These are phyloP conservation scores for Vitellaria paradoxa DNA, from an alignment of 179 eudicot genomes.

Conservation along the genomic window DNA sequence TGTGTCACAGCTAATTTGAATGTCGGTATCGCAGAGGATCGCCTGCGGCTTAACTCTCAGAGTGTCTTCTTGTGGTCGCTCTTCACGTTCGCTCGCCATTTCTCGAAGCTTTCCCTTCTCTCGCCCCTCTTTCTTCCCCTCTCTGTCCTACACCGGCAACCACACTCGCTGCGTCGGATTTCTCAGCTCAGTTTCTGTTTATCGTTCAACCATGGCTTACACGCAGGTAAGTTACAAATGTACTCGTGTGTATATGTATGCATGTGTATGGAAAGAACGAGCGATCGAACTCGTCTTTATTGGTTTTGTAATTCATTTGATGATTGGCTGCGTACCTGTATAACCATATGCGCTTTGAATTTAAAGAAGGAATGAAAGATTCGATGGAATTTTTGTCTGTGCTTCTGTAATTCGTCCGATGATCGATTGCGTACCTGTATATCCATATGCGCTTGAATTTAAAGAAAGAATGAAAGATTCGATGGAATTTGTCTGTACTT, in stretches of 20 bases:
- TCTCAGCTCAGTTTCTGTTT: not conserved
- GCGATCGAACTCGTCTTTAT: too few relatives aligned
- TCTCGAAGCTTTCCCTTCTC: constrained; percentile 22
- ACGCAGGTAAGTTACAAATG: constrained; percentile 21
- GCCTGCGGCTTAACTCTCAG: constrained; percentile 14
- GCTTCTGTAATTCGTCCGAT: too few relatives aligned
- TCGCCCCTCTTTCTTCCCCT: constrained; percentile 5
- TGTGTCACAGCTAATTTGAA: not conserved
- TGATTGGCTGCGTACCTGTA: not conserved
- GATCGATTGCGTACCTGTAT: not conserved
- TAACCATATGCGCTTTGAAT: not conserved
- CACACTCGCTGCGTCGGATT: constrained; percentile 13
- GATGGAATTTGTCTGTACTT: not conserved
- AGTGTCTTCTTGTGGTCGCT: constrained; percentile 12
- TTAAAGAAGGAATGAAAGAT: not conserved
- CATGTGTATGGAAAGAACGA: not conserved
- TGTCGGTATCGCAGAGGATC: constrained; percentile 37
- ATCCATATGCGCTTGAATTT: too few relatives aligned
- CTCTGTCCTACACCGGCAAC: constrained; percentile 7
- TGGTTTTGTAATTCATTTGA: too few relatives aligned
- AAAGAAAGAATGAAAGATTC: not conserved
- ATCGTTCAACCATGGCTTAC: constrained; percentile 29
- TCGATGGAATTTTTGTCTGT: not conserved
- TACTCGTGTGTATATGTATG: not conserved
- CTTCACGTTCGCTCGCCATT: not conserved